These are phyloP conservation scores for Plantago rigida DNA, from an alignment of 305 asterid genomes.

Conservation along the genomic window DNA sequence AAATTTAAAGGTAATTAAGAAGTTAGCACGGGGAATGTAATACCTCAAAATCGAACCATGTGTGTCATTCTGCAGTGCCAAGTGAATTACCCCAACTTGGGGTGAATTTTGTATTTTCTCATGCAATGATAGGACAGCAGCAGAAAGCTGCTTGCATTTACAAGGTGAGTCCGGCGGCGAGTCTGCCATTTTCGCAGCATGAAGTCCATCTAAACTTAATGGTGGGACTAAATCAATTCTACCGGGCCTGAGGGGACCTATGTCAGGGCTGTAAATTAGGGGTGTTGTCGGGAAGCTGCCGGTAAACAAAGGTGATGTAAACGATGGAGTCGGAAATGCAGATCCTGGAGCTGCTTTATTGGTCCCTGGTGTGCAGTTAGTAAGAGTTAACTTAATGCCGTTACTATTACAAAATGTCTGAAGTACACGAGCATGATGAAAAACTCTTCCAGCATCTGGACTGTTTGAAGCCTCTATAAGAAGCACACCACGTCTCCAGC, in stretches of 20 bases:
- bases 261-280: conserved; percentile 70
- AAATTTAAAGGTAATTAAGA: not conserved
- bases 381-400: conserved; percentile 59
- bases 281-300: conserved; percentile 99
- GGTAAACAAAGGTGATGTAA: conserved; percentile 87
- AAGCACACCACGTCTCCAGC: conserved; percentile 87
- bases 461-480: conserved; percentile 90
- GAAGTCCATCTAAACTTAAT: conserved; percentile 79
- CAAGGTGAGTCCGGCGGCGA: conserved; percentile 87
- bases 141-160: conserved; percentile 60
- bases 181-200: conserved; percentile 50
- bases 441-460: conserved; percentile 92
- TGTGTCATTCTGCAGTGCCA: conserved; percentile 90
- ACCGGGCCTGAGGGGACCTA: conserved; percentile 63
- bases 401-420: conserved; percentile 67
- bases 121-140: conserved; percentile 56
- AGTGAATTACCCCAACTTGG: conserved; percentile 85
- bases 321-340: conserved; percentile 65
- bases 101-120: conserved; percentile 80
- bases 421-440: conserved; percentile 82
- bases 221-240: conserved; percentile 90
- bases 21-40: conserved; percentile 10
- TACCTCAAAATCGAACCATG: conserved; percentile 85
- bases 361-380: conserved; percentile 51
- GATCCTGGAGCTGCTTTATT: conserved; percentile 57